phyloP scores from a whole-genome alignment of 768 basidiomycete genomes.

The Piloderma croceum region DNA sequence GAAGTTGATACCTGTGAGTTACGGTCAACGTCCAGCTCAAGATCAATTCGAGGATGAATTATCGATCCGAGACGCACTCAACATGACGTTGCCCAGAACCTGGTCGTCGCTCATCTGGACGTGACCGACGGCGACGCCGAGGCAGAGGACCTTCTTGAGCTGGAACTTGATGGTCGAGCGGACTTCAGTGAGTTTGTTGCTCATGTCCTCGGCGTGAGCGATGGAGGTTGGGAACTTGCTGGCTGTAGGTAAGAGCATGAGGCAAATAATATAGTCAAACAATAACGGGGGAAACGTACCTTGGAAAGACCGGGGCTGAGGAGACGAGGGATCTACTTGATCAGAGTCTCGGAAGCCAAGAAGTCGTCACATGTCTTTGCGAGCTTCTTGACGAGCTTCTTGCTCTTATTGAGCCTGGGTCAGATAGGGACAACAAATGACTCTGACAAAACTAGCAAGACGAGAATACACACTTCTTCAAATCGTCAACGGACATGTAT shows the following conservation, averaged over 20 bases:
- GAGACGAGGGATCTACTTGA: constrained; percentile 99
- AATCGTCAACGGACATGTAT: constrained; percentile 99
- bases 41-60: too few relatives aligned
- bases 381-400: constrained; percentile 99
- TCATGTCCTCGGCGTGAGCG: constrained; percentile 84
- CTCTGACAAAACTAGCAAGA: neutral
- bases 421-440: neutral
- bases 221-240: constrained; percentile 99
- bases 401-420: constrained; percentile 96
- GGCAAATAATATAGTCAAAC: neutral
- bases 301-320: constrained; percentile 99
- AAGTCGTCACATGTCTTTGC: constrained; percentile 99
- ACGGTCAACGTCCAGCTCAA: constrained; percentile 10
- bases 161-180: constrained; percentile 99
- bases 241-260: constrained; percentile 41
- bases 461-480: constrained; percentile 90
- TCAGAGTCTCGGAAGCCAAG: constrained; percentile 92
- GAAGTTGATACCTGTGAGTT: constrained; percentile 88
- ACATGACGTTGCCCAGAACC: constrained; percentile 95
- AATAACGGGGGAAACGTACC: constrained; percentile 39
- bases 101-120: constrained; percentile 97
- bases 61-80: constrained; percentile 69
- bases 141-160: constrained; percentile 97
- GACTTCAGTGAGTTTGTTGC: constrained; percentile 89
- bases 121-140: constrained; percentile 98